Conservation (phyloP, 768 basidiomycete genomes). For the Tubosaeta brunneosetosa region DNA sequence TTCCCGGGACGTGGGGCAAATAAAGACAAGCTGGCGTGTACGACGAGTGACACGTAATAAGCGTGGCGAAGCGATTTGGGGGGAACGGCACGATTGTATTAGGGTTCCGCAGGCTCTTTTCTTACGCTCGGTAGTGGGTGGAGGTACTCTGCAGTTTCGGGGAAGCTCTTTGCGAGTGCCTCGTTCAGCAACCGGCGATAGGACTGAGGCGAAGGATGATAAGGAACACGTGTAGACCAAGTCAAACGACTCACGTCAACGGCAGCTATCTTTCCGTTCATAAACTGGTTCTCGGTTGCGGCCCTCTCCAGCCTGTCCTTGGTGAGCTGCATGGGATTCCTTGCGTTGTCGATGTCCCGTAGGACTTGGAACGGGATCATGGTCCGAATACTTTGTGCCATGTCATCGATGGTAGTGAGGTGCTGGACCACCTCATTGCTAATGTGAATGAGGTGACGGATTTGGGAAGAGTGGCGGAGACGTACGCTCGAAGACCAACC, state of each 20-base stretch:
- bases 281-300: constrained; percentile 86
- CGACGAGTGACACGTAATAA: constrained; percentile 6
- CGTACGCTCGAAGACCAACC: constrained; percentile 73
- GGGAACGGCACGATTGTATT: constrained; percentile 1
- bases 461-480: background rate
- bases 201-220: constrained; percentile 40
- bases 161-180: constrained; percentile 67
- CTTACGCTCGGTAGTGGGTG: constrained; percentile 7
- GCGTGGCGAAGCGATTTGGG: constrained; percentile 1
- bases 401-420: constrained; percentile 61
- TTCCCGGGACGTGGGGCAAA: constrained; percentile 12
- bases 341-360: constrained; percentile 72
- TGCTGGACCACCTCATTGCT: constrained; percentile 76
- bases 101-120: constrained; percentile 9
- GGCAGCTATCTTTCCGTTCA: constrained; percentile 83
- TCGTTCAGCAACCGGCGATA: constrained; percentile 66
- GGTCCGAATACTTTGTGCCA: constrained; percentile 55
- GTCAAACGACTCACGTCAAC: constrained; percentile 49
- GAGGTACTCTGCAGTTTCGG: constrained; percentile 40
- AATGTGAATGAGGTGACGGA: background rate
- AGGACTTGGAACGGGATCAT: constrained; percentile 75
- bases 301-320: constrained; percentile 76
- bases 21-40: constrained; percentile 1
- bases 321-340: constrained; percentile 80
- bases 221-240: background rate